These are phyloP conservation scores for Lepraria neglecta DNA, from an alignment of 495 filamentous ascomycete genomes.

Conservation along the genomic window DNA sequence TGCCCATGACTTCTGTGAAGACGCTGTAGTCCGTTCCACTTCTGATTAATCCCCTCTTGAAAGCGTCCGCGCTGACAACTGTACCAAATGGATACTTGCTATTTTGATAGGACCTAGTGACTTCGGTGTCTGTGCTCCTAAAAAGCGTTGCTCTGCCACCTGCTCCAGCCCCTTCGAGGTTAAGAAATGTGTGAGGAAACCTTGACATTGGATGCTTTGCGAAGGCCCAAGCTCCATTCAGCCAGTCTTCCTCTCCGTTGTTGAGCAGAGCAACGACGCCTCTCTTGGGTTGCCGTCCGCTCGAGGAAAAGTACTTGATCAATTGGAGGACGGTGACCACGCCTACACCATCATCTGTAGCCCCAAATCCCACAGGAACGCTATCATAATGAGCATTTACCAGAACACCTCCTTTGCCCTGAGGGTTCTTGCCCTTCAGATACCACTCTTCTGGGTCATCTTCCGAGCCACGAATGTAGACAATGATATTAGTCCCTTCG, in stretches of 20 bases:
- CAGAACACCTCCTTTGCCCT: constrained; percentile 67
- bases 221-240: constrained; percentile 86
- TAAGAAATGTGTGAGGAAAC: constrained; percentile 79
- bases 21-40: constrained; percentile 89
- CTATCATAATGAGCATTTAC: constrained; percentile 97
- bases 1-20: constrained; percentile 69
- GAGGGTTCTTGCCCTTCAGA: constrained; percentile 43
- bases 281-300: constrained; percentile 66
- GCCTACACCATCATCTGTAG: constrained; percentile 90
- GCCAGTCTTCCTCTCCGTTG: constrained; percentile 91
- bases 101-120: constrained; percentile 68
- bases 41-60: constrained; percentile 65
- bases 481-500: constrained; percentile 86
- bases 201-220: constrained; percentile 70
- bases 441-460: constrained; percentile 64
- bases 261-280: constrained; percentile 85
- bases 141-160: constrained; percentile 86
- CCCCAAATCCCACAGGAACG: constrained; percentile 83
- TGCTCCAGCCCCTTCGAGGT: constrained; percentile 91
- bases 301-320: constrained; percentile 77
- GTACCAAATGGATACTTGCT: constrained; percentile 74
- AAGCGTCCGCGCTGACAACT: constrained; percentile 75
- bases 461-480: constrained; percentile 78
- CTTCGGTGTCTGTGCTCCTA: constrained; percentile 78
- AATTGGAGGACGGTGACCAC: constrained; percentile 80